These are phyloP conservation scores for Lasiodiplodia theobromae DNA, from an alignment of 2,329 filamentous ascomycete genomes.

Conservation along the genomic window DNA sequence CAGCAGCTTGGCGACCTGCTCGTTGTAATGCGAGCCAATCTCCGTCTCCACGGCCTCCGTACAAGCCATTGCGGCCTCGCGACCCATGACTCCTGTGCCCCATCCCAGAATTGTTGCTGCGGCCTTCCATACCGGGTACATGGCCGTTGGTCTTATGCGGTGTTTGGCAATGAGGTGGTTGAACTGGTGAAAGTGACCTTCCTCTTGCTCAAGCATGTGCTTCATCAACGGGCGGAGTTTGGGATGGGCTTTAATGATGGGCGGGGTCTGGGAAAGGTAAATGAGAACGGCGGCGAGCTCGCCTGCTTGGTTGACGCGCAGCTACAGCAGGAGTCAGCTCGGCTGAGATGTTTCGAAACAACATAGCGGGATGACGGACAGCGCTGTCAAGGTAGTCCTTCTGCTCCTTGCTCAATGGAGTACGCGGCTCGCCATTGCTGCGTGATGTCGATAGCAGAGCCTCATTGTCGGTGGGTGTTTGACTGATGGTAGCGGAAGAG, in stretches of 20 bases:
- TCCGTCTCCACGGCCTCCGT: conserved; percentile 98
- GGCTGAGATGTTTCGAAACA: conserved; percentile 9
- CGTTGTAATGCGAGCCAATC: conserved; percentile 95
- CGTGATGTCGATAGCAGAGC: conserved; percentile 1
- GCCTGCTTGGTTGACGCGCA: conserved; percentile 96
- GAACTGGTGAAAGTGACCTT: conserved; percentile 84
- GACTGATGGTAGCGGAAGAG: conserved; percentile 14
- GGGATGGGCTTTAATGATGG: conserved; percentile 79
- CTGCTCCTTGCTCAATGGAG: conserved; percentile 42
- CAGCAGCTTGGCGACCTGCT: conserved; percentile 81
- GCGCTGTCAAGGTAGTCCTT: conserved; percentile 48
- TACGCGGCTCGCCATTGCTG: conserved; percentile 1
- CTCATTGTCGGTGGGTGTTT: not conserved
- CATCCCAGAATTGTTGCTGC: conserved; percentile 85
- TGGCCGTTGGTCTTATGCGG: conserved; percentile 87
- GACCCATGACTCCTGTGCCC: conserved; percentile 85
- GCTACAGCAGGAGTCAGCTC: conserved; percentile 51
- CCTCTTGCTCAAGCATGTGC: conserved; percentile 99
- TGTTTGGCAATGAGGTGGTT: conserved; percentile 83
- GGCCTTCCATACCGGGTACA: conserved; percentile 88
- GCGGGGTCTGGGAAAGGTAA: conserved; percentile 86
- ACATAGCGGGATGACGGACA: conserved; percentile 28
- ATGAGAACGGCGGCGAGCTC: conserved; percentile 97
- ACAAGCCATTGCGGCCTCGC: conserved; percentile 97
- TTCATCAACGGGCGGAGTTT: conserved; percentile 90